Evolutionary conservation across 2,329 filamentous ascomycete species (phyloP), one percentile per base, ranked within the genome.

Genomic region (Phialocephala subalpina): DNA sequence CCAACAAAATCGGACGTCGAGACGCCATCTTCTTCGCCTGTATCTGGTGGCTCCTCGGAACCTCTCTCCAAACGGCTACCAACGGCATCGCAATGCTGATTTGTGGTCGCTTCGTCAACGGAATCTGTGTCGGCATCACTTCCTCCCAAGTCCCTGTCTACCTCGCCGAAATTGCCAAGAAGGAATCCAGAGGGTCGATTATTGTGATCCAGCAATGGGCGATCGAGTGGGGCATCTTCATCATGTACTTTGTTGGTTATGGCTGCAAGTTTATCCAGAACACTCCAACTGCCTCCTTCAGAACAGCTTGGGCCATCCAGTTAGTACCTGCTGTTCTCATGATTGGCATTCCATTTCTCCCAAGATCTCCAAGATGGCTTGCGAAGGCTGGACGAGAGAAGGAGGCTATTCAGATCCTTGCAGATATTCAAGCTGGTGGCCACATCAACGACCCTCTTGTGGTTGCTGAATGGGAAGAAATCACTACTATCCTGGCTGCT

Each of bases 381-480:
- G 81, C 81, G 56, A 82, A 80, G 72, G 78, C 82, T 62, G 82
- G 81, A 63, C 79, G 81, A 49, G 81, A 78, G 78, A 81, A 83
- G 2, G 80, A 84, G 62, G 75, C 79, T 25, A 70, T 72, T 11
- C 75, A 84, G 53, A 82, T 81, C 1, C 80, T 90, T 38, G 86
- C 86, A 7, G 74, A 83, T 58, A 82, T 90, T 2, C 87, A 89
- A 65, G 86, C 83, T 2, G 78, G 80, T 1, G 86, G 86, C 7
- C 81, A 89, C 63, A 77, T 78, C 22, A 77, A 82, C 6, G 82
- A 87, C 63, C 83, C 86, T 0, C 71, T 84, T 1, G 86, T 90
- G 12, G 73, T 87, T 42, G 84, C 85, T 0, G 87, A 89, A 73
- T 83, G 82, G 77, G 80, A 86, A 63, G 84, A 87, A 67, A 85